Conservation (phyloP, 225 moss, liverwort and hornwort genomes). For the Rhytidiadelphus loreus region DNA sequence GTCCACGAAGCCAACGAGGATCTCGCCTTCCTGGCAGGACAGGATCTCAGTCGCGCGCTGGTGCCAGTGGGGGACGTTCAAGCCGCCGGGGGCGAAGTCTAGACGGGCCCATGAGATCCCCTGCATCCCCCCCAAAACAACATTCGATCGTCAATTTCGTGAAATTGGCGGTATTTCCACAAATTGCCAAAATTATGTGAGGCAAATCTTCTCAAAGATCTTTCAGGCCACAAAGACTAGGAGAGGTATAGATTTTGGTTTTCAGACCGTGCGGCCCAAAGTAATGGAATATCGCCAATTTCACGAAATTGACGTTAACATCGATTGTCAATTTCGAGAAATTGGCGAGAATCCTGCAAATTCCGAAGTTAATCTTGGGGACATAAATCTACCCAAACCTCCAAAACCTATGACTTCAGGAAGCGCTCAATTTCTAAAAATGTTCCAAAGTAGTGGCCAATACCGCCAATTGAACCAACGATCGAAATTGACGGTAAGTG, state of each 20-base stretch:
- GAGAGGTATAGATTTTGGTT: neutral
- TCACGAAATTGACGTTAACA: neutral
- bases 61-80: constrained; percentile 44
- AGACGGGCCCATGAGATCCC: constrained; percentile 25
- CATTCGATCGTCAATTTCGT: too few relatives aligned
- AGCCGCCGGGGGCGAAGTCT: constrained; percentile 18
- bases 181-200: neutral
- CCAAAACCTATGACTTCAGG: neutral
- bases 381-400: neutral
- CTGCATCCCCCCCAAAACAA: neutral
- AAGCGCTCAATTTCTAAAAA: neutral
- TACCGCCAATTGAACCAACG: too few relatives aligned
- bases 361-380: too few relatives aligned
- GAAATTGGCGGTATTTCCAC: neutral
- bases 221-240: neutral
- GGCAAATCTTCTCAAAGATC: neutral
- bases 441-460: neutral
- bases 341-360: too few relatives aligned
- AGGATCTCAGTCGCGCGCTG: constrained; percentile 25
- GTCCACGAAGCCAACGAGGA: constrained; percentile 36
- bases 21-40: neutral
- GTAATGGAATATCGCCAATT: neutral
- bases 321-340: neutral
- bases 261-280: neutral
- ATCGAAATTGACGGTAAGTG: neutral